Percentiles rank a stretch among this genome's conserved stretches.
Evolutionary conservation across 257 asterid species (phyloP).

Genomic region (Solanum gandarillasii): DNA sequence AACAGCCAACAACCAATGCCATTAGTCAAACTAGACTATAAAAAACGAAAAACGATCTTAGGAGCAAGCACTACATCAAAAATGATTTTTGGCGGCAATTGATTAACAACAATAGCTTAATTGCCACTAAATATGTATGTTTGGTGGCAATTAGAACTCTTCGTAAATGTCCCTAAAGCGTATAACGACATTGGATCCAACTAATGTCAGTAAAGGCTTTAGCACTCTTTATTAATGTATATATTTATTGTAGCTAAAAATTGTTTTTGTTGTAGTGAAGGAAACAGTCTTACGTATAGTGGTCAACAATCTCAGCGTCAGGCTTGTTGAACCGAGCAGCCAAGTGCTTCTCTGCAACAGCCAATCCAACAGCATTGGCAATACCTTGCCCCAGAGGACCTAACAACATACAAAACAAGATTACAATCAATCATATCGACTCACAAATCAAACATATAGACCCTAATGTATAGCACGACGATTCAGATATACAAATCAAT

Average conservation of each 20-base stretch:
- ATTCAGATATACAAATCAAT: background rate
- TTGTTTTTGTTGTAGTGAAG: background rate
- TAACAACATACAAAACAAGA: constrained; percentile 13
- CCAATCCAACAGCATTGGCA: constrained; percentile 81
- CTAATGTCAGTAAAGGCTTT: background rate
- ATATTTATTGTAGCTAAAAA: background rate
- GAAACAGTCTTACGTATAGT: constrained; percentile 50
- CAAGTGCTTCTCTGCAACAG: constrained; percentile 71
- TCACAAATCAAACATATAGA: background rate
- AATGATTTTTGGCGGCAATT: background rate
- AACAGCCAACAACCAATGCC: background rate
- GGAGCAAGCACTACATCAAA: background rate
- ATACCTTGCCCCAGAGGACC: constrained; percentile 93
- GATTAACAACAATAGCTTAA: background rate
- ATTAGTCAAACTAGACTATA: constrained; percentile 1
- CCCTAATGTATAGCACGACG: background rate
- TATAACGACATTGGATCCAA: too few species aligned
- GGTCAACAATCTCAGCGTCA: constrained; percentile 57
- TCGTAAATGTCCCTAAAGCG: background rate
- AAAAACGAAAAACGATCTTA: background rate
- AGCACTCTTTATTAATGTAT: background rate
- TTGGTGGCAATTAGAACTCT: background rate
- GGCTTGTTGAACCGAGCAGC: constrained; percentile 81
- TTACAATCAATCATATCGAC: background rate
- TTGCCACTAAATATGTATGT: background rate